Conservation (phyloP, 192 early-diverging fungal species). For the Coemansia sp. region DNA sequence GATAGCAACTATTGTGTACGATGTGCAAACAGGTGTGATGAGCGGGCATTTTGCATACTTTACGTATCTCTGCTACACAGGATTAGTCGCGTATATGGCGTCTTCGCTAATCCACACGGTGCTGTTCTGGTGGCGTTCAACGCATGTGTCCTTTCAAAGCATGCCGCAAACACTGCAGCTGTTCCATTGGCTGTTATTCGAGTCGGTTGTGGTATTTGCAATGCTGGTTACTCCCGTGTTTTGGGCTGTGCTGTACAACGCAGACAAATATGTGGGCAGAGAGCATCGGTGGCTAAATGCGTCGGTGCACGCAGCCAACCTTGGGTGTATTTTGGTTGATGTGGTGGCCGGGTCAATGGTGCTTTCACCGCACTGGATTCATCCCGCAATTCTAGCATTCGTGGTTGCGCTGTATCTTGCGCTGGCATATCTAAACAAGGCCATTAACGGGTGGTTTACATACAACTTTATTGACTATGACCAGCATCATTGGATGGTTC, state of each 20-base stretch:
- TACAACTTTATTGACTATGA: slow-evolving; percentile 47
- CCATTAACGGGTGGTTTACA: slow-evolving; percentile 36
- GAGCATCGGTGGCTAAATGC: slow-evolving; percentile 25
- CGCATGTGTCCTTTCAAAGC: slow-evolving; percentile 4
- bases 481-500: slow-evolving; percentile 13
- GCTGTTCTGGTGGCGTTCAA: slow-evolving; percentile 3
- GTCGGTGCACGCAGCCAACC: slow-evolving; percentile 42
- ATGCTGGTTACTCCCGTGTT: slow-evolving; percentile 32
- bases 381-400: slow-evolving; percentile 17
- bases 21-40: slow-evolving; percentile 17
- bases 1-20: slow-evolving; percentile 24
- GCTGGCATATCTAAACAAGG: slow-evolving; percentile 36
- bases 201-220: slow-evolving; percentile 33
- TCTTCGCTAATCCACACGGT: slow-evolving; percentile 27
- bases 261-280: slow-evolving; percentile 2
- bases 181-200: slow-evolving; percentile 50
- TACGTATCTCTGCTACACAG: slow-evolving; percentile 47
- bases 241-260: slow-evolving; percentile 37
- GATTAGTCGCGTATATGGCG: slow-evolving; percentile 27
- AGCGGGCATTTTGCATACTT: slow-evolving; percentile 41
- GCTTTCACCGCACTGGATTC: slow-evolving; percentile 41
- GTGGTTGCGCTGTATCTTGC: slow-evolving; percentile 29
- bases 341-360: slow-evolving; percentile 26
- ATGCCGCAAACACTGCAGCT: slow-evolving; percentile 38
- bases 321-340: slow-evolving; percentile 24